Base-by-base conservation (phyloP, 2,329 filamentous ascomycete genomes). In the Sclerotinia subarctica region DNA sequence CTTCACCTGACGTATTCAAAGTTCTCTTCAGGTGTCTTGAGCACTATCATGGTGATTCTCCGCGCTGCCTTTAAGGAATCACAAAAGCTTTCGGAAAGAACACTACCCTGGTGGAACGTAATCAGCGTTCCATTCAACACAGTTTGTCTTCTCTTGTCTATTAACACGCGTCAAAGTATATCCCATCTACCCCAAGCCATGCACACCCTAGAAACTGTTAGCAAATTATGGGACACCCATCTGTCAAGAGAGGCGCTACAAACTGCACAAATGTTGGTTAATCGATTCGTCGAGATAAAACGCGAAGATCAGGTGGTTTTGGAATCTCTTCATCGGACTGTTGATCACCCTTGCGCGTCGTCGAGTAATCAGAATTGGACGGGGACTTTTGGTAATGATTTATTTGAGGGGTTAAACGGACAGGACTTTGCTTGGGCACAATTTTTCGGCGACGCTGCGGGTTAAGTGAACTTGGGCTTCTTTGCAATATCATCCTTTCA, bases 61-160 rank as follows among this genome's bases (percentile, higher is more conserved):
- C 63, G 69, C 11, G 67, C 68, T 17, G 71, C 70, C 17, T 67
- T 74, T 17, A 65, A 71, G 58, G 71, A 54, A 13, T 70, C 66
- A 1, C 67, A 42, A 19, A 70, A 66, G 38, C 62, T 74, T 3
- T 62, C 49, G 11, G 68, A 24, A 7, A 67, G 66, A 53, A 38
- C 52, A 8, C 62, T 72, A 15, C 69, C 69, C 24, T 75, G 73
- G 73, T 75, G 73, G 72, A 72, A 72, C 58, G 64, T 74, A 10
- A 58, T 74, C 7, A 60, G 69, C 24, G 68, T 68, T 6, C 70
- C 73, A 29, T 74, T 74, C 54, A 72, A 72, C 19, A 67, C 69
- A 13, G 53, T 72, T 11, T 74, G 72, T 49, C 62, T 75, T 19
- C 69, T 74, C 6, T 49, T 74, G 1, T 69, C 70, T 5, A 57